A percentile compares a stretch with the other conserved stretches of the same genome.
Evolutionary conservation across 1,139 yeast species (phyloP).

Genomic region (Kodamaea fungicola): DNA sequence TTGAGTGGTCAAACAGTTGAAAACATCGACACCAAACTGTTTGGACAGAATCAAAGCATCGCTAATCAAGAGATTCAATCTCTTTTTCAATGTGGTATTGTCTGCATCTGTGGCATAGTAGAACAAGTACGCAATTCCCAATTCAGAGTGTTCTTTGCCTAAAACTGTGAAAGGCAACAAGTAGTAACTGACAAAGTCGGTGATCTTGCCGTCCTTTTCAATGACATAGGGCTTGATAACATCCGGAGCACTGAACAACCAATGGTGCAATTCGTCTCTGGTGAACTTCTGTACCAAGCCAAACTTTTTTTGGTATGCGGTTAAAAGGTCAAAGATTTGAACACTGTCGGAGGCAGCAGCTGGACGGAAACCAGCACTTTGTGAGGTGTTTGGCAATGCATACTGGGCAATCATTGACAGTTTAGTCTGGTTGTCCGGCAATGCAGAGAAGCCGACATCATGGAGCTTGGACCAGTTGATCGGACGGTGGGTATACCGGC

Average conservation of each 20-base stretch:
- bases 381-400: constrained; percentile 61
- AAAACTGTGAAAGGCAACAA: constrained; percentile 84
- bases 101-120: constrained; percentile 75
- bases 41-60: constrained; percentile 82
- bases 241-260: constrained; percentile 63
- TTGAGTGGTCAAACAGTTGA: constrained; percentile 87
- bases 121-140: constrained; percentile 85
- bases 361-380: constrained; percentile 60
- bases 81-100: constrained; percentile 40
- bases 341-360: constrained; percentile 62
- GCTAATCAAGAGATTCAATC: constrained; percentile 59
- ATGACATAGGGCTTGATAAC: constrained; percentile 82
- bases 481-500: constrained; percentile 93
- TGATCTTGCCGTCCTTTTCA: constrained; percentile 62
- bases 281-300: constrained; percentile 70
- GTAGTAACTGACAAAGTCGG: constrained; percentile 89
- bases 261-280: constrained; percentile 73
- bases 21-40: constrained; percentile 71
- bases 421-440: constrained; percentile 74
- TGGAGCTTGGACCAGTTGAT: constrained; percentile 85
- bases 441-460: constrained; percentile 83
- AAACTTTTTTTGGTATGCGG: constrained; percentile 61
- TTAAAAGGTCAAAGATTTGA: constrained; percentile 57
- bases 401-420: constrained; percentile 80
- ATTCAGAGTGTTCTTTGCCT: constrained; percentile 62